Evolutionary conservation across 345 rosid genomes (phyloP), one percentile per base, ranked within the genome.

Genomic region (Corchorus capsularis): DNA sequence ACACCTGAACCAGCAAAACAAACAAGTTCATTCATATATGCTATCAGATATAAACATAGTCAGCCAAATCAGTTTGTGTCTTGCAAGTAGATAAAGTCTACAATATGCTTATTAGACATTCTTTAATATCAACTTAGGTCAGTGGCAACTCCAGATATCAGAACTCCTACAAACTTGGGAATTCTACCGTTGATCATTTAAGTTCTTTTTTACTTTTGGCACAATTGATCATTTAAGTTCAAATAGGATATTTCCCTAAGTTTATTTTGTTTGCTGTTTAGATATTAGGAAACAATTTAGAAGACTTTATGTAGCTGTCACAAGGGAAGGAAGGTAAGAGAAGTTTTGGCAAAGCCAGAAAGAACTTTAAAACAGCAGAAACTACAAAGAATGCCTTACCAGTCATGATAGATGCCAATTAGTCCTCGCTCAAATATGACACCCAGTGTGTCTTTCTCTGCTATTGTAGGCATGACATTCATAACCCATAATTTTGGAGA

Each of bases 371-470:
- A 47, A 32, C 52, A 19, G 27, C n/a, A 73, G 6, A 3, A 15
- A 43, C 20, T 47, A 68, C 20, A 14, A 72, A 41, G 35, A 76
- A 72, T 50, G 49, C 37, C 79, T 64, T 83, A 96, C 99, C 99
- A 96, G 86, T 94, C 97, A 75, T 96, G 98, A 83, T 94, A 96
- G 80, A 96, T 96, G 80, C 99, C 99, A 19, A 92, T 92, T 79
- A 96, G 82, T 79, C 99, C 99, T 74, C 99, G 85, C 74, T 94
- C 94, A 70, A 83, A 91, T 53, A 96, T 83, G 68, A 90, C 97
- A 22, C 99, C 97, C 72, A 94, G 88, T 2, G 91, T 89, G 64
- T 82, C 89, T 80, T 77, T 91, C 74, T 93, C 93, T 27, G 98
- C 94, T 63, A 92, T 86, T 0, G 96, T 96, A 19, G 99, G 97